These are phyloP conservation scores for Plasmodium cynomolgi DNA, from an alignment of 169 alveolate species.

Conservation along the genomic window DNA sequence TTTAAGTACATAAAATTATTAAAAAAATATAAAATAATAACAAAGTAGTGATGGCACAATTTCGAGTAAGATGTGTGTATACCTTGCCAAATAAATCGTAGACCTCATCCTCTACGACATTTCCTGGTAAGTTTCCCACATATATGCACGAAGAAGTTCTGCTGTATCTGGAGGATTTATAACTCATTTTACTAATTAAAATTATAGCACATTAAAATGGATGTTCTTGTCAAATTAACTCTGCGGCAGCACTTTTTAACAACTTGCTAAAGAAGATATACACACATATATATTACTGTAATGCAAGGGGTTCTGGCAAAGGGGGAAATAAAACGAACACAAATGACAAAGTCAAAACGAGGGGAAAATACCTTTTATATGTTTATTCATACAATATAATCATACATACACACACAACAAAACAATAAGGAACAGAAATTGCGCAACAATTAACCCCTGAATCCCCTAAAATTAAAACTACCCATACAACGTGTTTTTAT, in stretches of 20 bases:
- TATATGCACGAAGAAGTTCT: conserved; percentile 78
- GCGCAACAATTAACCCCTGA: not conserved
- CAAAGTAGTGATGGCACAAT: not conserved
- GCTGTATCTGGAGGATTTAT: conserved; percentile 77
- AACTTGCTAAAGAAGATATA: conserved; percentile 7
- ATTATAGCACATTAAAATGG: conserved; percentile 40
- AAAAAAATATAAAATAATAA: conserved; percentile 8
- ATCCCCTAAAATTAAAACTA: conserved; percentile 22
- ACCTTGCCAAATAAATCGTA: conserved; percentile 80
- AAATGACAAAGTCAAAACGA: conserved; percentile 10
- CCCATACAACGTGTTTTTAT: conserved; percentile 38
- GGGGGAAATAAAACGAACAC: not conserved
- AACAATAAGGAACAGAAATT: conserved; percentile 48
- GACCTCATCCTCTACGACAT: conserved; percentile 79
- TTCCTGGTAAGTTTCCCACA: conserved; percentile 83
- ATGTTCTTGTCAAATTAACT: conserved; percentile 20
- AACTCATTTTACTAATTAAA: conserved; percentile 75
- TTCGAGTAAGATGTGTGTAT: conserved; percentile 4
- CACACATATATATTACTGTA: not conserved
- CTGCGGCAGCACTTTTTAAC: conserved; percentile 21
- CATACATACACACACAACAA: conserved; percentile 33
- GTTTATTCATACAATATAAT: not conserved
- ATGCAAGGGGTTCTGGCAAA: not conserved
- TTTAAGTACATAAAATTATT: not conserved
- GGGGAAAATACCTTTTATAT: not conserved